Evolutionary conservation across 495 filamentous ascomycete species (phyloP), one percentile per base, ranked within the genome.

Genomic region (Terfezia claveryi): DNA sequence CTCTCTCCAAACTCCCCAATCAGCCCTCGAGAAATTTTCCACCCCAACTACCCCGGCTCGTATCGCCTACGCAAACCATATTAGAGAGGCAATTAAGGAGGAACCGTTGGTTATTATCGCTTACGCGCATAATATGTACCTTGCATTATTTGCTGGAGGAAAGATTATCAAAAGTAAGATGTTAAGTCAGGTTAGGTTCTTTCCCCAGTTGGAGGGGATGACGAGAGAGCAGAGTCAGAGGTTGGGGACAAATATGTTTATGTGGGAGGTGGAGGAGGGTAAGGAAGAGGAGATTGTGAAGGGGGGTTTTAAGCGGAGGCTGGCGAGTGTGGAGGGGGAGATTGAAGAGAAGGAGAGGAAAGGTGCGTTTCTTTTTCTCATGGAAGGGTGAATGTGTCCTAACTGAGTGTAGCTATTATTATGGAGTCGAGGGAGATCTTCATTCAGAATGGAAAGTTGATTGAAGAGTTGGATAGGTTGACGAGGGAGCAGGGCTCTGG

Each of bases 61-160:
- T 5, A 52, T 27, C 3, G 44, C 51, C 14, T 56, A 46, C n/a
- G 62, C 59, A 10, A 27, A 36, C 5, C 56, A 62, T 23, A 64
- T 64, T 37, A 54, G 56, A 36, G 46, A 55, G 11, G 44, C 51
- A 10, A 36, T 64, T 7, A 37, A 52, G 12, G 44, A 61, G 36
- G 61, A 56, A 32, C 62, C 62, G 8, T 61, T 64, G 41, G 51
- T 65, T 8, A 23, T 64, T 36, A 55, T 64, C 17, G 56, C 62
- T 11, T 65, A 65, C 56, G 59, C 59, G 51, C 63, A 64, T 32
- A 62, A 55, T 27, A 62, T 57, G 23, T 65, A 65, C 55, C 61
- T 65, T 57, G 63, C 57, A 1, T 51, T 65, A n/a, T 65, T 65
- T 32, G 62, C 62, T n/a, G 62, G 63, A 10, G 63, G 62, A 10